Percentiles rank a stretch among this genome's conserved stretches.
Evolutionary conservation across 768 basidiomycete genomes (phyloP).

Genomic region (Calocybe indica): DNA sequence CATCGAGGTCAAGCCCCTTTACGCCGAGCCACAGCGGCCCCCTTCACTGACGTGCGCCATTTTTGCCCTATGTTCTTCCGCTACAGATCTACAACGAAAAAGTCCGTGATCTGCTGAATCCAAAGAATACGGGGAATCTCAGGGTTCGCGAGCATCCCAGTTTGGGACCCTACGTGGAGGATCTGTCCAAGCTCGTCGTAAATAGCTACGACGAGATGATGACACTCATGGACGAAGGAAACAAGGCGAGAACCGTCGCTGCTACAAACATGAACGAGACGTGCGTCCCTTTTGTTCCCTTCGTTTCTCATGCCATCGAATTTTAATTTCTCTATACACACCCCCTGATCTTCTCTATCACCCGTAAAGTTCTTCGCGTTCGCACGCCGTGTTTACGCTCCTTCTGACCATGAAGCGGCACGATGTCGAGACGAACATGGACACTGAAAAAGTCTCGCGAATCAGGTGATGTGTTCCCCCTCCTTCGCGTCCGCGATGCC

Average conservation of each 20-base stretch:
- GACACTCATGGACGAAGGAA: conserved; percentile 99
- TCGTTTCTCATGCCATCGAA: not conserved
- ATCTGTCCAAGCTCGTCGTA: conserved; percentile 90
- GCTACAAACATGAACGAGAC: conserved; percentile 99
- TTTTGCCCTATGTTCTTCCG: not conserved
- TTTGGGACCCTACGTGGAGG: conserved; percentile 97
- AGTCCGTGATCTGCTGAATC: conserved; percentile 95
- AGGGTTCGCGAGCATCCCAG: conserved; percentile 97
- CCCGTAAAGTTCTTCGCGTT: conserved; percentile 75
- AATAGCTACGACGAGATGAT: conserved; percentile 94
- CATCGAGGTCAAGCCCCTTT: conserved; percentile 61
- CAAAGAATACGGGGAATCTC: conserved; percentile 93
- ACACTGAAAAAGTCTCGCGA: conserved; percentile 98
- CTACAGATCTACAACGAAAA: conserved; percentile 92
- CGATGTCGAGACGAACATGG: conserved; percentile 79
- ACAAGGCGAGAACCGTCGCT: conserved; percentile 96
- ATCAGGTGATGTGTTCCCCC: conserved; percentile 57
- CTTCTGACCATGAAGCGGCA: conserved; percentile 89
- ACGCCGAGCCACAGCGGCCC: not conserved
- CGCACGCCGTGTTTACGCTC: conserved; percentile 97
- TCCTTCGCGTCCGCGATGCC: conserved; percentile 1
- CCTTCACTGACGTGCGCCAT: not conserved
- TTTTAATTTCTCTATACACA: not conserved
- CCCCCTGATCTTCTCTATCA: not conserved
- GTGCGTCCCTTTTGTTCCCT: conserved; percentile 34